phyloP scores from a whole-genome alignment of 495 filamentous ascomycete genomes.

The Daldinia loculata region DNA sequence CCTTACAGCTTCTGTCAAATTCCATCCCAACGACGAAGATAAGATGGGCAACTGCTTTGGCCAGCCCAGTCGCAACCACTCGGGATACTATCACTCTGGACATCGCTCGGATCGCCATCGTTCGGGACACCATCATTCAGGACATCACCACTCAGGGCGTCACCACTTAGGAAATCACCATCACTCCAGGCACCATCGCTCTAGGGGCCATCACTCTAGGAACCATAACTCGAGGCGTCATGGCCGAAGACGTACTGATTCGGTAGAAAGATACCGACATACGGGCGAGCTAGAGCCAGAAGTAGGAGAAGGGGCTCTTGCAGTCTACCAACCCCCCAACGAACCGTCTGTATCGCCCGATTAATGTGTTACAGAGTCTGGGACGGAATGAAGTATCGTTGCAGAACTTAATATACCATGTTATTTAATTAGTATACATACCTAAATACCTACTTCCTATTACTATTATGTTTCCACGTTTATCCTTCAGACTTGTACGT shows the following conservation, averaged over 20 bases:
- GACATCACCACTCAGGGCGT: no score
- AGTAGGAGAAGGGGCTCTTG: not conserved
- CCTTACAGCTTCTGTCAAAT: not conserved
- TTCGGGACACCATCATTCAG: no score
- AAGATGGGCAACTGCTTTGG: conserved; percentile 1
- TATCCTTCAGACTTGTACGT: not conserved
- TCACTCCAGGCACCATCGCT: no score
- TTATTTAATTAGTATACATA: no score
- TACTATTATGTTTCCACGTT: not conserved
- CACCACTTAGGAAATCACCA: not conserved
- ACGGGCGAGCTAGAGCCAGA: not conserved
- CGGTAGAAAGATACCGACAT: not conserved
- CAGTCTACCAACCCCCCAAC: not conserved
- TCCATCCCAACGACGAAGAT: not conserved
- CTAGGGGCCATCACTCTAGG: not conserved
- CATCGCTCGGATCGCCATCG: no score
- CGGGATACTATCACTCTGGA: not conserved
- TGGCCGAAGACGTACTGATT: not conserved
- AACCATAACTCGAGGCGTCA: not conserved
- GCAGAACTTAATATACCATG: not conserved
- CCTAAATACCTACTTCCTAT: no score
- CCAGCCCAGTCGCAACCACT: not conserved
- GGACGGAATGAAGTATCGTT: not conserved
- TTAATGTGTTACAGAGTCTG: not conserved
- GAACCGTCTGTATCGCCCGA: not conserved